Evolutionary conservation across 139 green algal species (phyloP).

Genomic region (Dunaliella sp.): DNA sequence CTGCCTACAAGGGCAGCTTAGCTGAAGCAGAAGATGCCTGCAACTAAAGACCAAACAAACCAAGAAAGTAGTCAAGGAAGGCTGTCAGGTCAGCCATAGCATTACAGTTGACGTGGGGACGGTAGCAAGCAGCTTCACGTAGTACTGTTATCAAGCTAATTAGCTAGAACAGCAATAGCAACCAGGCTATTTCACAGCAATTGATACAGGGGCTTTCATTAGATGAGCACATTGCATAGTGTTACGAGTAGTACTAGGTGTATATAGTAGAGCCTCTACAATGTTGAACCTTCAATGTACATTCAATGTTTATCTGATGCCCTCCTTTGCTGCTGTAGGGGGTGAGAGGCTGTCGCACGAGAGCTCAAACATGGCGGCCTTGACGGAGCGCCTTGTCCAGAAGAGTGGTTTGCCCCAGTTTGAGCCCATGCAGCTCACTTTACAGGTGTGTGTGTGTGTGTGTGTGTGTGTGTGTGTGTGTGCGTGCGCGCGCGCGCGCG

Average conservation of each 20-base stretch:
- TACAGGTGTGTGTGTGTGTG: constrained; percentile 49
- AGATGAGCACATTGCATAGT: neutral
- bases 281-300: neutral
- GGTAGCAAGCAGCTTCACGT: too few relatives aligned
- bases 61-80: too few relatives aligned
- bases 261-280: neutral
- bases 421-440: constrained; percentile 54
- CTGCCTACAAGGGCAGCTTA: too few relatives aligned
- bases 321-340: neutral
- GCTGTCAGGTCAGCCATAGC: too few relatives aligned
- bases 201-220: too few relatives aligned
- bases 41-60: too few relatives aligned
- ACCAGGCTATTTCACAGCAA: too few relatives aligned
- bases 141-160: too few relatives aligned
- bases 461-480: constrained; percentile 20
- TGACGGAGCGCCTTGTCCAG: constrained; percentile 38
- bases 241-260: neutral
- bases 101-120: too few relatives aligned
- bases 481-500: too few relatives aligned
- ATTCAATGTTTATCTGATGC: neutral
- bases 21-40: too few relatives aligned
- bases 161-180: too few relatives aligned
- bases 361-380: constrained; percentile 34
- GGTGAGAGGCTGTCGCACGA: constrained; percentile 33
- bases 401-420: constrained; percentile 53